These are phyloP conservation scores for Porodaedalea pini DNA, from an alignment of 1,284 basidiomycete genomes.

Conservation along the genomic window DNA sequence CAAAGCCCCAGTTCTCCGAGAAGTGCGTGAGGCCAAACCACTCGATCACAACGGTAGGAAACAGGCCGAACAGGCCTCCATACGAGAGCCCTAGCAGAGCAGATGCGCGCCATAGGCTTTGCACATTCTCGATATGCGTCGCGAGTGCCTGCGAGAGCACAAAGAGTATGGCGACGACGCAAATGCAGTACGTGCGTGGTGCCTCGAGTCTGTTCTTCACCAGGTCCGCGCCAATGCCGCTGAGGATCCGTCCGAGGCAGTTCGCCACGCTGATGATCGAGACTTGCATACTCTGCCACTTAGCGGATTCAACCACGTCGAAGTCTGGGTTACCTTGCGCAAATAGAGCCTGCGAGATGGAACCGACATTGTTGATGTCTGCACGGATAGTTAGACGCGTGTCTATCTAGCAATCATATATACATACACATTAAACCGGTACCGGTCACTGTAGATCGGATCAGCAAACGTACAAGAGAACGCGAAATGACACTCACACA, in stretches of 20 bases:
- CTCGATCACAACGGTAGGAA: constrained; percentile 76
- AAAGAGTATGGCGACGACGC: constrained; percentile 62
- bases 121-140: constrained; percentile 54
- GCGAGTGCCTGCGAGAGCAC: constrained; percentile 67
- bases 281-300: constrained; percentile 84
- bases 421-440: constrained; percentile 83
- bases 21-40: constrained; percentile 82
- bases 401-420: neutral
- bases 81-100: constrained; percentile 70
- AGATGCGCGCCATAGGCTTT: constrained; percentile 74
- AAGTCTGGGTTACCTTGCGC: constrained; percentile 61
- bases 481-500: constrained; percentile 48
- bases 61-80: constrained; percentile 74
- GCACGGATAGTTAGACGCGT: constrained; percentile 3
- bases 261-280: constrained; percentile 84
- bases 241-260: constrained; percentile 61
- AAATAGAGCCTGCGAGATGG: constrained; percentile 83
- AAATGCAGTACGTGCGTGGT: constrained; percentile 70
- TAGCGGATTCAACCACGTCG: constrained; percentile 61
- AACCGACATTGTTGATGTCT: constrained; percentile 96
- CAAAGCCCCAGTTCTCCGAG: constrained; percentile 84
- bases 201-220: constrained; percentile 54
- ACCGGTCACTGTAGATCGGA: constrained; percentile 63
- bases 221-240: constrained; percentile 74
- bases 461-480: neutral